Base-by-base conservation (phyloP, 2,329 filamentous ascomycete genomes). In the Colletotrichum eleusines region DNA sequence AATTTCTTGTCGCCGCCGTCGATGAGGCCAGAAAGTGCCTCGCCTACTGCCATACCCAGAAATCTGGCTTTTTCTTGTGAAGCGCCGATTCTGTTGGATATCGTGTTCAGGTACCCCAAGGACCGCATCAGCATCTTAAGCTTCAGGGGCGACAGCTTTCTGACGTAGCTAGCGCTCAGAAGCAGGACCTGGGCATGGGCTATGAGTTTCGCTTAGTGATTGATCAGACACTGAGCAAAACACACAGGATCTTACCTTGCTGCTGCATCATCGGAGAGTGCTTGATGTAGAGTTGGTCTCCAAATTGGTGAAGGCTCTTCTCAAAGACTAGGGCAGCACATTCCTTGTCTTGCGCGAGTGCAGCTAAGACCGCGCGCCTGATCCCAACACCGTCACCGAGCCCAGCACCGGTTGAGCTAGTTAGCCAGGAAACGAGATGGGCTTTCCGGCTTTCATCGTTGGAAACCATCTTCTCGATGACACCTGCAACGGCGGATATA, bases 41-140 rank as follows among this genome's bases (percentile, higher is more conserved):
- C 94, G 5, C 94, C 96, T 40, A 97, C 90, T 2, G 93, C 85
- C 90, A 99, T 97, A 0, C 96, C 96, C 0, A 99, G 85, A 74
- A 97, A 93, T 23, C 94, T 89, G 20, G 93, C 91, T 74, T 91
- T 88, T 8, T 84, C 84, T 50, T 96, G 94, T 5, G 94, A 91
- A 20, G 94, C 88, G 16, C 90, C 89, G 8, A 99, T 88, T 31
- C 95, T 89, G 78, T 97, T 97, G 0, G 96, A 98, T 42, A 98
- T 90, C 8, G 91, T 88, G 73, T 88, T 91, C 59, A 97, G 85
- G 76, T 97, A 97, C 1, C 86, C 78, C 23, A 91, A 88, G 1
- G 94, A 94, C 63, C 92, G 90, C 63, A 93, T 87, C 40, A 94
- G 83, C 71, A 92, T 86, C 3, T 87, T 86, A 0, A 98, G 80